Conservation (phyloP, 257 asterid species). For the Nicotiana benthamiana region DNA sequence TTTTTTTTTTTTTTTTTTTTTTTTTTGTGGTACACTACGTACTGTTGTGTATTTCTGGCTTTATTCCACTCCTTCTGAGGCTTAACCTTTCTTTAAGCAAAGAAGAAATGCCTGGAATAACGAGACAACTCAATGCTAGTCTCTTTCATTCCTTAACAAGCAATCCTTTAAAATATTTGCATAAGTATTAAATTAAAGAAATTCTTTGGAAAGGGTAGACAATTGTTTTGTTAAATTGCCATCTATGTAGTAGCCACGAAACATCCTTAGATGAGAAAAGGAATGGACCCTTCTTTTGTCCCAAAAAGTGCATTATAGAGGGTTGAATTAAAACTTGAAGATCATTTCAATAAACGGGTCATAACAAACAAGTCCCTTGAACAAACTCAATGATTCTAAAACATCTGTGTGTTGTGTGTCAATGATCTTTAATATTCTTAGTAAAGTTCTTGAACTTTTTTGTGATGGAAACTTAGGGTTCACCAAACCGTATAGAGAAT, state of each 20-base stretch:
- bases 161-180: background rate
- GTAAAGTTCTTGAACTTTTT: no score
- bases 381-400: no score
- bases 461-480: no score
- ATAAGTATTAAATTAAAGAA: background rate
- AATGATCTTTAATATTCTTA: no score
- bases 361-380: no score
- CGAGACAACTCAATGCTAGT: slow-evolving; percentile 1
- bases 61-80: slow-evolving; percentile 29
- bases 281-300: background rate
- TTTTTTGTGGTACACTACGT: background rate
- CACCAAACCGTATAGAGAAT: no score
- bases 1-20: slow-evolving; percentile 31
- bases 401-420: no score
- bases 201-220: background rate
- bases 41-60: slow-evolving; percentile 33
- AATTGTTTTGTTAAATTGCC: background rate
- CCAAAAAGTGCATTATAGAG: background rate
- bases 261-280: background rate
- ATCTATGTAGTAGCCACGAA: background rate
- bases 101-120: background rate
- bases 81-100: slow-evolving; percentile 16
- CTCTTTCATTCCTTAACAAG: background rate
- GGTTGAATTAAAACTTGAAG: background rate
- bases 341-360: no score